Percentiles rank a stretch among this genome's conserved stretches.
These are phyloP conservation scores for Cladosporium sp. DNA, from an alignment of 2,329 filamentous ascomycete genomes.

Conservation along the genomic window DNA sequence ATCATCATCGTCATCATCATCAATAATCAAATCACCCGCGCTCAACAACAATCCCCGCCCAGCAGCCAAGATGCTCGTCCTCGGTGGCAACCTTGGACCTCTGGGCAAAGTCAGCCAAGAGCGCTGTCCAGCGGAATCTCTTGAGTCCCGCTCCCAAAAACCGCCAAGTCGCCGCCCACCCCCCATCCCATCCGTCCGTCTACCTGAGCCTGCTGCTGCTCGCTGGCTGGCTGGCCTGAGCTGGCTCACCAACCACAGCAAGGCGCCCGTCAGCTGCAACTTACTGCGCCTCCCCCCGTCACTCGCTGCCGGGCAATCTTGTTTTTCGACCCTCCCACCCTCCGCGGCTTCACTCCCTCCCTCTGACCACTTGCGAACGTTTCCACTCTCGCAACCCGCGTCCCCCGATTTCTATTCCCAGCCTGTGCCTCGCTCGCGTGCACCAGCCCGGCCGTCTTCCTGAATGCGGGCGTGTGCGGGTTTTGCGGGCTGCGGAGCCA, in stretches of 20 bases:
- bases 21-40: too few relatives aligned
- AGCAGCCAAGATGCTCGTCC: neutral
- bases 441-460: constrained; percentile 11
- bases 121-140: neutral
- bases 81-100: neutral
- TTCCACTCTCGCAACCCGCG: constrained; percentile 1
- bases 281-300: constrained; percentile 10
- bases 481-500: constrained; percentile 1
- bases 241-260: too few relatives aligned
- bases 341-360: neutral
- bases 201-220: neutral
- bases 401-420: neutral
- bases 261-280: neutral
- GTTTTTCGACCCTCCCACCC: neutral
- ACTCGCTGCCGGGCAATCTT: neutral
- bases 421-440: too few relatives aligned
- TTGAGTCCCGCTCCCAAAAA: neutral
- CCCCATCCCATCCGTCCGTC: neutral
- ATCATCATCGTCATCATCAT: too few relatives aligned
- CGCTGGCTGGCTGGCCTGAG: neutral
- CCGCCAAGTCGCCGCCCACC: constrained; percentile 4
- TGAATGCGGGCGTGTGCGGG: constrained; percentile 2
- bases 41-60: too few relatives aligned
- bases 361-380: neutral
- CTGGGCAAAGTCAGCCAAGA: constrained; percentile 11